Evolutionary conservation across 192 early-diverging fungal genomes (phyloP).

Genomic region (Lobulomyces angularis): DNA sequence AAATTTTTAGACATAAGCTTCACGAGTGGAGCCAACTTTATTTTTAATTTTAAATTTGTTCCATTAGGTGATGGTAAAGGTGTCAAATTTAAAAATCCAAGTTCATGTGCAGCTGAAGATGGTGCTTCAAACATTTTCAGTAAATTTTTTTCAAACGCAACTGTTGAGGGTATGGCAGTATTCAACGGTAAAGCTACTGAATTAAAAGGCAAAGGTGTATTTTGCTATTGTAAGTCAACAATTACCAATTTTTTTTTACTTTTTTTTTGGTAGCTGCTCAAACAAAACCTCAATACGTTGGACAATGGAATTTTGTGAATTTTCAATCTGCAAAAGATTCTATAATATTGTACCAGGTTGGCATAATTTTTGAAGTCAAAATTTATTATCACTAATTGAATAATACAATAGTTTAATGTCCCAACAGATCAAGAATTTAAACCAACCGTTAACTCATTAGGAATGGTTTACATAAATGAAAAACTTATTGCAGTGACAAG

Average conservation of each 20-base stretch:
- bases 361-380: neutral
- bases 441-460: slow-evolving; percentile 27
- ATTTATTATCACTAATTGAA: slow-evolving; percentile 16
- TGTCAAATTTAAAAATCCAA: slow-evolving; percentile 39
- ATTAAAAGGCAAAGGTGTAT: too few relatives aligned
- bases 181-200: slow-evolving; percentile 56
- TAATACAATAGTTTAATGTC: slow-evolving; percentile 72
- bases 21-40: too few relatives aligned
- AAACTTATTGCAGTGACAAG: slow-evolving; percentile 61
- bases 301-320: slow-evolving; percentile 75
- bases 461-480: slow-evolving; percentile 58
- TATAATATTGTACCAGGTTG: slow-evolving; percentile 39
- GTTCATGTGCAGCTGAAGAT: slow-evolving; percentile 48
- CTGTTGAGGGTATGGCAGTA: slow-evolving; percentile 45
- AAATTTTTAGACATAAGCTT: too few relatives aligned
- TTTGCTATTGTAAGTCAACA: slow-evolving; percentile 69
- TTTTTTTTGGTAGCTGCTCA: slow-evolving; percentile 78
- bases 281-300: slow-evolving; percentile 71
- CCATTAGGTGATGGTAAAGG: slow-evolving; percentile 7
- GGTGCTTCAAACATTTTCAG: slow-evolving; percentile 54
- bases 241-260: slow-evolving; percentile 63
- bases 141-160: slow-evolving; percentile 55
- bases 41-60: neutral
- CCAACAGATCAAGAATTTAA: slow-evolving; percentile 48
- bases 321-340: slow-evolving; percentile 57